Base-by-base conservation (phyloP, 495 filamentous ascomycete genomes). In the Apodospora peruviana region DNA sequence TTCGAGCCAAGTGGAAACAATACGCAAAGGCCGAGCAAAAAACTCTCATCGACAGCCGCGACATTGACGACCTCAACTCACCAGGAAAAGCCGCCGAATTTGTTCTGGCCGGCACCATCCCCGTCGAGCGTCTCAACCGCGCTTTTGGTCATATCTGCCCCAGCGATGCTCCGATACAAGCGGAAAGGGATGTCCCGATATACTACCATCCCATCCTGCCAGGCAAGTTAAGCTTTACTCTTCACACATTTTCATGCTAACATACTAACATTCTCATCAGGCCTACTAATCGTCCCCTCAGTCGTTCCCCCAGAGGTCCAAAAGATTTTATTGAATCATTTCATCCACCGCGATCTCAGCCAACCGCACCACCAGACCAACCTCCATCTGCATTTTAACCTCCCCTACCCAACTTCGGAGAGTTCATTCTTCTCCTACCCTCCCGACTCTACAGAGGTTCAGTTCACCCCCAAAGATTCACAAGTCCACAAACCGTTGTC, bases 271-370 rank as follows among this genome's bases (percentile, higher is more conserved):
- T 12, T 10, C n/a, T 9, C 5, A 35, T 29, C 57, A 94, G 88
- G 87, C 45, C 75, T 96, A 10, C 73, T 82, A 27, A 78, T 96
- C 50, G 70, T 88, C 19, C 90, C 91, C 45, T 75, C 76, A 9
- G 62, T 95, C 0, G 67, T 95, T 29, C 85, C 88, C 9, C 73
- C 77, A 12, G 61, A 69, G 3, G 73, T 85, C 18, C 91, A 97
- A 65, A 71, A 73, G 46, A 61, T 69, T 16, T 71, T 96, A 5
- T 70, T 96, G 4, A 76, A 68, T 11, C 76, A 77, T 20, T 67
- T 96, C 55, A 70, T 95, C 24, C 88, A 94, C 63, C 80, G 85
- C 32, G 87, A 95, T 64, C 78, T 96, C 12, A 84, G 84, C 45
- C 76, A 86, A 55, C 79, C 82, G 5, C 49, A 62, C 11, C 87